A percentile compares a stretch with the other conserved stretches of the same genome.
Conservation (phyloP, 306 rosid genomes). For the Cucurbita argyrosperma region DNA sequence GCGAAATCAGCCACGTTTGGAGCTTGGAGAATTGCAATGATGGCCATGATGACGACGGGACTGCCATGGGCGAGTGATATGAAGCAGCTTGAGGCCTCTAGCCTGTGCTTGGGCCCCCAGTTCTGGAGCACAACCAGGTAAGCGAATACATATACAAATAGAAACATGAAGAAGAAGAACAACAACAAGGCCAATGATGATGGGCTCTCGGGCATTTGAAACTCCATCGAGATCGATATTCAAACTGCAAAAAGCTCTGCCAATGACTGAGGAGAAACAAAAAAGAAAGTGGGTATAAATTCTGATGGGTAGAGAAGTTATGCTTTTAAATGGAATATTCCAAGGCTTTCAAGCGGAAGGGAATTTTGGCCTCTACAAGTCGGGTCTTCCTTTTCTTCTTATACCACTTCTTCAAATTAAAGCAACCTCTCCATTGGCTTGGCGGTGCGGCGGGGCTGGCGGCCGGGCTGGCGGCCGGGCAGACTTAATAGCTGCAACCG, state of each 20-base stretch:
- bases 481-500: neutral
- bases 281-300: too few relatives aligned
- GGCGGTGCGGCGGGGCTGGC: too few relatives aligned
- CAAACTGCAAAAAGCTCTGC: too few relatives aligned
- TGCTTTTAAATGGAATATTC: neutral
- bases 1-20: conserved; percentile 8
- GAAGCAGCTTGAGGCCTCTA: conserved; percentile 33
- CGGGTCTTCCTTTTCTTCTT: too few relatives aligned
- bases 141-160: conserved; percentile 15
- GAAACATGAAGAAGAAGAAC: conserved; percentile 24
- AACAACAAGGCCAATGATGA: too few relatives aligned
- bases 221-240: conserved; percentile 13
- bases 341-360: too few relatives aligned
- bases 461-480: too few relatives aligned
- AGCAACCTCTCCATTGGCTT: too few relatives aligned
- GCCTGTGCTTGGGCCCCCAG: conserved; percentile 23
- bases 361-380: too few relatives aligned
- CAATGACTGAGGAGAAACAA: too few relatives aligned
- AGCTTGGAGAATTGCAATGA: conserved; percentile 5
- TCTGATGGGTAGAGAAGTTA: too few relatives aligned
- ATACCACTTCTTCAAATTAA: too few relatives aligned
- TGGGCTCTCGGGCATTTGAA: neutral
- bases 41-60: conserved; percentile 24
- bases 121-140: conserved; percentile 14
- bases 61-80: conserved; percentile 38